These are phyloP conservation scores for Mycena galopus DNA, from an alignment of 768 basidiomycete genomes.

Conservation along the genomic window DNA sequence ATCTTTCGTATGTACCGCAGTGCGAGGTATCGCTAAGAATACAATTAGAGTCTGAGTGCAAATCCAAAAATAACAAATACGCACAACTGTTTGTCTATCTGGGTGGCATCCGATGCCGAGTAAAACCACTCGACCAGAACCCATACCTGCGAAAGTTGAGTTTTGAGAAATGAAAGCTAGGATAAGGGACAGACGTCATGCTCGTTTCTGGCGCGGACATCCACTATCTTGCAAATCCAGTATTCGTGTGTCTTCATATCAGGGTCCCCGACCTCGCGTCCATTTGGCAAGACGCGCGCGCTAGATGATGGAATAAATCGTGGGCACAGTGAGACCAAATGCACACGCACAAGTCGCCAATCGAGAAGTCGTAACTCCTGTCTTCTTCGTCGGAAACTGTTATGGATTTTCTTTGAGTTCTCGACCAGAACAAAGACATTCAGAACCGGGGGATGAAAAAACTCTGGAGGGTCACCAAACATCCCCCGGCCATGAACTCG, in stretches of 20 bases:
- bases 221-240: slow-evolving; percentile 18
- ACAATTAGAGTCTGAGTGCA: not conserved
- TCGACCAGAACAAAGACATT: too few species aligned
- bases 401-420: too few species aligned
- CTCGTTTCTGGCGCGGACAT: slow-evolving; percentile 1
- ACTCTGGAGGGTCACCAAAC: too few species aligned
- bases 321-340: not conserved
- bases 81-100: slow-evolving; percentile 63
- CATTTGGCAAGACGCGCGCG: slow-evolving; percentile 16
- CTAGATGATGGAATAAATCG: not conserved
- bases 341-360: not conserved
- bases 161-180: not conserved
- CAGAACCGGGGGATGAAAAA: too few species aligned
- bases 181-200: slow-evolving; percentile 6
- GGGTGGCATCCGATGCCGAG: slow-evolving; percentile 59
- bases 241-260: not conserved
- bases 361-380: not conserved
- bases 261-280: not conserved
- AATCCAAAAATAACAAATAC: slow-evolving; percentile 33
- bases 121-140: slow-evolving; percentile 69
- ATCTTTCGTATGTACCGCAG: slow-evolving; percentile 63
- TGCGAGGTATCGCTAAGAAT: slow-evolving; percentile 50
- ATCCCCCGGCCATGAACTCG: too few species aligned
- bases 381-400: slow-evolving; percentile 10
- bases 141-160: slow-evolving; percentile 60